Evolutionary conservation across 2,329 filamentous ascomycete species (phyloP).

Genomic region (Cercospora sp.): DNA sequence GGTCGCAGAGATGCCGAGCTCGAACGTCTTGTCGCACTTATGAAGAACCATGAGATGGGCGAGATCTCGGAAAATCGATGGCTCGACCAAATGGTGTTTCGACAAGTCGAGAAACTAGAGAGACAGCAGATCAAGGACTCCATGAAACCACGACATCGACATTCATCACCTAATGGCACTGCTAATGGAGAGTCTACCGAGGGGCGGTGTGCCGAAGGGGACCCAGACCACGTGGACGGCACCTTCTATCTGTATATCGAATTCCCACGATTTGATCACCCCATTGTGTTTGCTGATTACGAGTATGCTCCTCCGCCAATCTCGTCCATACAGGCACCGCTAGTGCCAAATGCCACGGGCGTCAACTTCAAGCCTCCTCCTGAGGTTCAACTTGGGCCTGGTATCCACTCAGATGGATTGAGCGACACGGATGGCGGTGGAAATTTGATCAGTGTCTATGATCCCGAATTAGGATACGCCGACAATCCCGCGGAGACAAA

Average conservation of each 20-base stretch:
- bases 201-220: conserved; percentile 40
- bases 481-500: conserved; percentile 96
- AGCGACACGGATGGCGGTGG: conserved; percentile 57
- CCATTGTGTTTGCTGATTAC: conserved; percentile 90
- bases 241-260: conserved; percentile 86
- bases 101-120: conserved; percentile 73
- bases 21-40: conserved; percentile 81
- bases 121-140: conserved; percentile 45
- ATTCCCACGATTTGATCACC: conserved; percentile 91
- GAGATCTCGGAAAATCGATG: conserved; percentile 91
- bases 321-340: conserved; percentile 59
- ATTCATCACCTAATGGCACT: neutral
- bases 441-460: conserved; percentile 81
- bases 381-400: conserved; percentile 85
- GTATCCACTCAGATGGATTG: conserved; percentile 68
- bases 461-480: conserved; percentile 83
- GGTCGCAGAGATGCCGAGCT: conserved; percentile 64
- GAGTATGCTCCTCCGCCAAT: conserved; percentile 86
- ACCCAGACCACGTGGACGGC: conserved; percentile 54
- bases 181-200: conserved; percentile 16
- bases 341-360: conserved; percentile 65
- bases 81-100: conserved; percentile 93
- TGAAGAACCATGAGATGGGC: conserved; percentile 98
- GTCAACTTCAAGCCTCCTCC: conserved; percentile 76
- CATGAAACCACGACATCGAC: conserved; percentile 22